Conservation (phyloP, 139 green algal species). For the Chlamydomonas sp. region DNA sequence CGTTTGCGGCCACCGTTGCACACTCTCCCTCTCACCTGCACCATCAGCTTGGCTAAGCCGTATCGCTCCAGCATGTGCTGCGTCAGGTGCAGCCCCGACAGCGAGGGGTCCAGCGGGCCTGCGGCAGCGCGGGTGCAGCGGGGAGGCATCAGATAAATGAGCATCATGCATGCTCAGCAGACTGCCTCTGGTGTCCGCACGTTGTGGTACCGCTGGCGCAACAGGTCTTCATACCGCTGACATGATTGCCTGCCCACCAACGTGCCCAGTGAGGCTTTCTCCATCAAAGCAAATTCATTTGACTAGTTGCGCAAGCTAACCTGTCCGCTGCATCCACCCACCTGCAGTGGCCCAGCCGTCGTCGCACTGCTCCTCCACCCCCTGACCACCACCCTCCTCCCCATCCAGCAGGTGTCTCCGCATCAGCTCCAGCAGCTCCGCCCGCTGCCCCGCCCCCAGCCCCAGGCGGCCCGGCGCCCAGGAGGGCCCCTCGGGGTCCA, state of each 20-base stretch:
- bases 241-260: no score
- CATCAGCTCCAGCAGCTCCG: not conserved
- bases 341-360: no score
- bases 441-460: not conserved
- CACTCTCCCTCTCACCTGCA: not conserved
- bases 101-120: not conserved
- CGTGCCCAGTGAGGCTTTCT: no score
- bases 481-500: not conserved
- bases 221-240: no score
- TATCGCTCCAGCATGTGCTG: slow-evolving; percentile 28
- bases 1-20: not conserved
- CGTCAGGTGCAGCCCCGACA: not conserved
- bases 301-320: no score
- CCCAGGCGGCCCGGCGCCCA: not conserved
- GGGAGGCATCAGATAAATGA: not conserved
- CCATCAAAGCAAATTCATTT: no score
- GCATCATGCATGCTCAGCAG: not conserved
- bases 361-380: no score
- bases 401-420: not conserved
- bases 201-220: no score
- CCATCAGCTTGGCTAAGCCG: slow-evolving; percentile 28
- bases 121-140: not conserved
- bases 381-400: no score
- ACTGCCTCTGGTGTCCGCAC: no score
- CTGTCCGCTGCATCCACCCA: no score